These are phyloP conservation scores for Phaeosphaeria sp. DNA, from an alignment of 2,329 filamentous ascomycete genomes.

Conservation along the genomic window DNA sequence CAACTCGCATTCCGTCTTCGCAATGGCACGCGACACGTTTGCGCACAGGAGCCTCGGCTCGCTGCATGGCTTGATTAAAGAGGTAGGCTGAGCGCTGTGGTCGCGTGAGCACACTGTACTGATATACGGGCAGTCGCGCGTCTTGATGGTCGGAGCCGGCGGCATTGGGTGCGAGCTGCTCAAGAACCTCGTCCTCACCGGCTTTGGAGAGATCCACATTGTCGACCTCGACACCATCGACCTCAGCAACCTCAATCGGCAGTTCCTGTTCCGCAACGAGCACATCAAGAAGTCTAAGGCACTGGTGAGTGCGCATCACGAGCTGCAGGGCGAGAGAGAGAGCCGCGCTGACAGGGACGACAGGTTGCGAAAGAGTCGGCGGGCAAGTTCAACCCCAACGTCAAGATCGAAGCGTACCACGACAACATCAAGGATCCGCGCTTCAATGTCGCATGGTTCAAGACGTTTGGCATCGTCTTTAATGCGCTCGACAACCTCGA, in stretches of 20 bases:
- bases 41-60: conserved; percentile 67
- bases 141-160: conserved; percentile 93
- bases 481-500: conserved; percentile 97
- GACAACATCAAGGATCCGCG: conserved; percentile 91
- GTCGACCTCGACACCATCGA: conserved; percentile 99
- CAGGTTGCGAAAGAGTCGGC: conserved; percentile 93
- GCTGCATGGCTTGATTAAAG: conserved; percentile 70
- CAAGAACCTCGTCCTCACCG: conserved; percentile 91
- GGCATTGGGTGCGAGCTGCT: conserved; percentile 97
- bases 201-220: conserved; percentile 91
- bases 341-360: conserved; percentile 25
- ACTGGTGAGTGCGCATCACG: conserved; percentile 63
- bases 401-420: conserved; percentile 86
- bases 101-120: conserved; percentile 14
- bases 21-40: conserved; percentile 57
- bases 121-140: conserved; percentile 68
- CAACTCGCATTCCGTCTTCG: conserved; percentile 15
- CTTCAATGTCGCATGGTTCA: conserved; percentile 90
- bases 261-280: conserved; percentile 95
- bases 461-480: conserved; percentile 83
- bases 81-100: conserved; percentile 57
- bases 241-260: conserved; percentile 94
- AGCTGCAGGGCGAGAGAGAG: background rate
- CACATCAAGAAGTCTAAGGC: conserved; percentile 99
- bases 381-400: conserved; percentile 84